A percentile compares a stretch with the other conserved stretches of the same genome.
These are phyloP conservation scores for Pichia membranifaciens DNA, from an alignment of 805 yeast species.

Conservation along the genomic window DNA sequence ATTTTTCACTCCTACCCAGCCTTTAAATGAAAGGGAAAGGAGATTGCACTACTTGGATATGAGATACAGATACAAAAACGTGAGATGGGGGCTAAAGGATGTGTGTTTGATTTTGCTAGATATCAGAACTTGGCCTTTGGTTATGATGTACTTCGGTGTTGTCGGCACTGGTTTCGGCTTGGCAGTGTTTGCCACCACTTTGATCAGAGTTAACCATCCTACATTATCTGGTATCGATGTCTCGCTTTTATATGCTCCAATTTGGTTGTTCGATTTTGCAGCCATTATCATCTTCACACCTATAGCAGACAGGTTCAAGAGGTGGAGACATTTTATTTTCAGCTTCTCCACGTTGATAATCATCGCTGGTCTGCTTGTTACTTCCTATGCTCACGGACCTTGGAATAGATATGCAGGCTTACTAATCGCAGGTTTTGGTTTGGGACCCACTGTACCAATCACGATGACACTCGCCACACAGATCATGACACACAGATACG, in stretches of 20 bases:
- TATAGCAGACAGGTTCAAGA: conserved; percentile 63
- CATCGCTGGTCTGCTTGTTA: conserved; percentile 67
- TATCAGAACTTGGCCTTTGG: conserved; percentile 68
- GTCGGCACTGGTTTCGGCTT: conserved; percentile 89
- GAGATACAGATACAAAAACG: conserved; percentile 40
- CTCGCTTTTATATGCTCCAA: conserved; percentile 78
- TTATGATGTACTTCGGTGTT: conserved; percentile 87
- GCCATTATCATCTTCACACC: conserved; percentile 75
- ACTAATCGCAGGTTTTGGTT: conserved; percentile 76
- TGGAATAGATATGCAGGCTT: conserved; percentile 82
- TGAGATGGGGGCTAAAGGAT: conserved; percentile 57
- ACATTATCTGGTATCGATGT: conserved; percentile 57
- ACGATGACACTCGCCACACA: conserved; percentile 81
- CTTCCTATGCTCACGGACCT: conserved; percentile 64
- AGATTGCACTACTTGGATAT: conserved; percentile 56
- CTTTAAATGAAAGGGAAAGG: conserved; percentile 50
- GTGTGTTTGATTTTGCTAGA: conserved; percentile 52
- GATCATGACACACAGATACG: conserved; percentile 62
- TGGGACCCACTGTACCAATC: conserved; percentile 89
- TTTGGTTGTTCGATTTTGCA: conserved; percentile 79
- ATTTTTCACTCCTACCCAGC: conserved; percentile 30
- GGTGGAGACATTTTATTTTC: conserved; percentile 57
- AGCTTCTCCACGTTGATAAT: conserved; percentile 57
- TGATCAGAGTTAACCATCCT: conserved; percentile 62
- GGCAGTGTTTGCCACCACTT: conserved; percentile 78